These are phyloP conservation scores for Lipomyces sp. DNA, from an alignment of 805 yeast genomes.

Conservation along the genomic window DNA sequence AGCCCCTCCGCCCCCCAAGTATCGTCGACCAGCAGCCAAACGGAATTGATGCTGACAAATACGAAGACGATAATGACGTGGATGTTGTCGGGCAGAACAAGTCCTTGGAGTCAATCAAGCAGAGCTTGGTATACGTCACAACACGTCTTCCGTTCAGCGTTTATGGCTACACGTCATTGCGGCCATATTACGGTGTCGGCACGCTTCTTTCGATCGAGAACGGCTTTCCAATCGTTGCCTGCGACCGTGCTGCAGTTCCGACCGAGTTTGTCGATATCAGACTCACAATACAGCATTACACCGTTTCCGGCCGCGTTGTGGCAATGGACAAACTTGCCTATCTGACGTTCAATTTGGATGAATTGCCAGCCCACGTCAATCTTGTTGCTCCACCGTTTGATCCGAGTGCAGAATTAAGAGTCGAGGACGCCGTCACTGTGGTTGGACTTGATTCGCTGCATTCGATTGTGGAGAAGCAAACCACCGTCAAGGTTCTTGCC, in stretches of 20 bases:
- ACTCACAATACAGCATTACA: conserved; percentile 34
- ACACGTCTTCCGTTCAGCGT: conserved; percentile 36
- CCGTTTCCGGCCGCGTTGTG: conserved; percentile 31
- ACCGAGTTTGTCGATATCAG: conserved; percentile 31
- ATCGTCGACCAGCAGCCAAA: neutral
- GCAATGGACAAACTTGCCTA: conserved; percentile 32
- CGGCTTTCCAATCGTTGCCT: conserved; percentile 27
- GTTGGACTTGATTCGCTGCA: conserved; percentile 26
- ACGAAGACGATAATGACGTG: conserved; percentile 24
- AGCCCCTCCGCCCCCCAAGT: neutral
- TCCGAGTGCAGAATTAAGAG: conserved; percentile 7
- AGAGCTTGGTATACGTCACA: conserved; percentile 30
- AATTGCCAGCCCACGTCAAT: conserved; percentile 26
- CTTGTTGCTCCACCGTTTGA: conserved; percentile 25
- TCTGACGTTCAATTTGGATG: conserved; percentile 24
- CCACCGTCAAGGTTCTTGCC: conserved; percentile 18
- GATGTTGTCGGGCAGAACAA: neutral
- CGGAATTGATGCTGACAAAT: neutral
- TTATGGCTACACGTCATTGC: conserved; percentile 31
- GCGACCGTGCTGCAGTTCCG: conserved; percentile 36
- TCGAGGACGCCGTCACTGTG: conserved; percentile 27
- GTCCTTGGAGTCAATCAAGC: conserved; percentile 23
- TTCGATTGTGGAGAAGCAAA: conserved; percentile 25
- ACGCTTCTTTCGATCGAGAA: conserved; percentile 23
- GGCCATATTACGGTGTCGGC: conserved; percentile 34